Conservation (phyloP, 371 early-diverging fungal genomes). For the Rhizopus stolonifer region DNA sequence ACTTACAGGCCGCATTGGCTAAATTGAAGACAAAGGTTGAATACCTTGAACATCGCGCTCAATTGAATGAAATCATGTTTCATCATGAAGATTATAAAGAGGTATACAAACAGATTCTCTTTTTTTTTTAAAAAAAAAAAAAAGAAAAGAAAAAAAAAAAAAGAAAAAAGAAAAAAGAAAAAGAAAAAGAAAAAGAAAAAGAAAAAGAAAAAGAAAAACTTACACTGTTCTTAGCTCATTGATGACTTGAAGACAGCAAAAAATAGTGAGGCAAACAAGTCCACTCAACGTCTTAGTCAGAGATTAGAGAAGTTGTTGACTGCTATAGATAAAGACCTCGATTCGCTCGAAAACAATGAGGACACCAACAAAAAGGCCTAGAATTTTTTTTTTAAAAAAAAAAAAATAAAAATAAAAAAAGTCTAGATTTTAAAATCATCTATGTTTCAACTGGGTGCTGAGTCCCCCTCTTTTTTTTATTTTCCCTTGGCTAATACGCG, state of each 20-base stretch:
- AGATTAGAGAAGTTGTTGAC: slow-evolving; percentile 66
- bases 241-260: slow-evolving; percentile 61
- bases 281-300: slow-evolving; percentile 55
- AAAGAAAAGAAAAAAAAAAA: too few relatives aligned
- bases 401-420: background rate
- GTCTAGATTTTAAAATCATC: too few relatives aligned
- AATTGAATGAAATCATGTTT: slow-evolving; percentile 62
- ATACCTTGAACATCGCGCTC: slow-evolving; percentile 66
- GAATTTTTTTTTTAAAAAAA: background rate
- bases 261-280: slow-evolving; percentile 56
- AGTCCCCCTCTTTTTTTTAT: too few relatives aligned
- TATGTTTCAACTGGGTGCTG: too few relatives aligned
- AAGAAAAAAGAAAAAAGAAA: too few relatives aligned
- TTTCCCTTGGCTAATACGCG: too few relatives aligned
- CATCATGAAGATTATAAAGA: slow-evolving; percentile 69
- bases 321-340: slow-evolving; percentile 71
- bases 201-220: too few relatives aligned
- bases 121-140: background rate
- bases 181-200: too few relatives aligned
- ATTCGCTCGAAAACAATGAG: slow-evolving; percentile 46
- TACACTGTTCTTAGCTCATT: slow-evolving; percentile 28
- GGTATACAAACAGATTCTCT: slow-evolving; percentile 37
- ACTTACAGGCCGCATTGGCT: slow-evolving; percentile 58
- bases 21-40: slow-evolving; percentile 64
- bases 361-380: background rate